These are phyloP conservation scores for Trypanosoma scelopori DNA, from an alignment of 208 protist genomes.

Conservation along the genomic window DNA sequence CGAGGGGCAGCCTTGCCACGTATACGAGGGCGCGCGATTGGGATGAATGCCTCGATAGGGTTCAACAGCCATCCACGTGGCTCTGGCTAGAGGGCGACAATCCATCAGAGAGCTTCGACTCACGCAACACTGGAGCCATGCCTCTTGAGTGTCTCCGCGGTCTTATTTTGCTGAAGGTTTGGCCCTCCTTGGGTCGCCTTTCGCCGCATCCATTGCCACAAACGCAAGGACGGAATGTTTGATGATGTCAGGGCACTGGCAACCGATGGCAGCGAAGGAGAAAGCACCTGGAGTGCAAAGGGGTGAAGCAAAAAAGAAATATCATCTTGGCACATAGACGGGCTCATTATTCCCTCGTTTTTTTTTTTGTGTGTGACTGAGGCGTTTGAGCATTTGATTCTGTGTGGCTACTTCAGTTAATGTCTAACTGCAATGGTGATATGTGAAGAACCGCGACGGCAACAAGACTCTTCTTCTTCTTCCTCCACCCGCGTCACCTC, in stretches of 20 bases:
- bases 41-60: slow-evolving; percentile 61
- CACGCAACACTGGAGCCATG: slow-evolving; percentile 56
- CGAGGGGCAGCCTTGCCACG: not conserved
- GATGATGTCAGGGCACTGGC: not conserved
- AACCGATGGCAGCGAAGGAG: not conserved
- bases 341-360: too few relatives aligned
- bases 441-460: not conserved
- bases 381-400: too few relatives aligned
- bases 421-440: too few relatives aligned
- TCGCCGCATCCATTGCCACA: not conserved
- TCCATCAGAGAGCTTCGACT: slow-evolving; percentile 70
- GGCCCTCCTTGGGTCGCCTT: slow-evolving; percentile 14
- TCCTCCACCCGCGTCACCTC: too few relatives aligned
- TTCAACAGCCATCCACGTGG: slow-evolving; percentile 45
- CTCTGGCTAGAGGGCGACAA: slow-evolving; percentile 89
- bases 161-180: slow-evolving; percentile 40
- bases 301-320: not conserved
- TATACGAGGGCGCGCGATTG: slow-evolving; percentile 44
- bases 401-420: too few relatives aligned
- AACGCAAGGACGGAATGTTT: not conserved
- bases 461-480: not conserved
- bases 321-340: too few relatives aligned
- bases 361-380: too few relatives aligned
- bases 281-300: not conserved
- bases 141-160: slow-evolving; percentile 78